Evolutionary conservation across 2,329 filamentous ascomycete species (phyloP), one percentile per base, ranked within the genome.

Genomic region (Sclerotinia nivalis): DNA sequence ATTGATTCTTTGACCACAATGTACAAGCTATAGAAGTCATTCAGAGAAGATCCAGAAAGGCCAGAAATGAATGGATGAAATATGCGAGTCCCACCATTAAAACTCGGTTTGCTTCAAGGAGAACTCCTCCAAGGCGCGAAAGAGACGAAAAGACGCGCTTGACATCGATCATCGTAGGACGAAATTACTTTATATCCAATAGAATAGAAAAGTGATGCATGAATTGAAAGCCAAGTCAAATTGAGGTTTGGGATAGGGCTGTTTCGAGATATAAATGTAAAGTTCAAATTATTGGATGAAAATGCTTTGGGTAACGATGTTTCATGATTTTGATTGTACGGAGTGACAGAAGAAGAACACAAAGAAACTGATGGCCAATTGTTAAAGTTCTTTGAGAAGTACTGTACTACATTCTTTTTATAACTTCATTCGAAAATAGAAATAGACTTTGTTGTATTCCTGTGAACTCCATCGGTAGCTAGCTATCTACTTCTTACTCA

Each of bases 261-360:
- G 76, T 77, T 76, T 77, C 71, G 72, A 70, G 55, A 64, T 45
- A 31, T n/a, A 22, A 64, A 49, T 70, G 49, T 68, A 18, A 54
- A 59, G 58, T 61, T 37, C 20, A 40, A 69, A 66, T 67, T 43
- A 76, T 77, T 77, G 75, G 76, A 73, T 64, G 70, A 70, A 70
- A 50, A 66, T 67, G 73, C 66, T 73, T 71, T 69, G 50, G 49
- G 37, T 45, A 18, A 69, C 37, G 20, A 67, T 71, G 75, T 76
- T 75, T 76, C 75, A 76, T 72, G 59, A 52, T 62, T 40, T 37
- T 40, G 31, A 34, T 34, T 37, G 60, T 62, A 25, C 7, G 40
- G 15, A 7, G 47, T n/a, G 22, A 9, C 15, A 40, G 20, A 9
- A 20, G 59, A 37, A 34, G n/a, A 54, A 43, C 28, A 65, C 1